Percentiles rank a stretch among this genome's conserved stretches.
Evolutionary conservation across 805 yeast species (phyloP).

Genomic region (Metschnikowia kofuensis): DNA sequence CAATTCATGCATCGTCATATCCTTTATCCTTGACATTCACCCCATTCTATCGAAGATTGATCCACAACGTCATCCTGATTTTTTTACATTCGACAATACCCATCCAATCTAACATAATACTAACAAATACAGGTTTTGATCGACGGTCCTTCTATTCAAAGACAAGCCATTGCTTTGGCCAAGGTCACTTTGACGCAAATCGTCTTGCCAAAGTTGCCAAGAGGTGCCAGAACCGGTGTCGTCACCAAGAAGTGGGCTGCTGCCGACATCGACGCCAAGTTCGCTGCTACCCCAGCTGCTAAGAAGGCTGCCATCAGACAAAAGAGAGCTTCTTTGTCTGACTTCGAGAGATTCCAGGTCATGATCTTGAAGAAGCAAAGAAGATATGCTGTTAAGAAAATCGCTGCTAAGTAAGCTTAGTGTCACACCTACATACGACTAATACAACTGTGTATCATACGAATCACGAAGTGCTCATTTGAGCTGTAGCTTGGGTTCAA

Average conservation of each 20-base stretch:
- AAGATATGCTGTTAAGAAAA: conserved; percentile 91
- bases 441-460: conserved; percentile 22
- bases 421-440: conserved; percentile 20
- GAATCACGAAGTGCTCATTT: conserved; percentile 1
- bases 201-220: conserved; percentile 81
- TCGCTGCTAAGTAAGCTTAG: conserved; percentile 77
- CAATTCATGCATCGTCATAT: no score
- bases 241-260: conserved; percentile 93
- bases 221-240: conserved; percentile 86
- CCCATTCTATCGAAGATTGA: no score
- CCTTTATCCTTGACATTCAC: no score
- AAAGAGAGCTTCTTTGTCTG: conserved; percentile 89
- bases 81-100: neutral
- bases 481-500: no score
- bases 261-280: conserved; percentile 82
- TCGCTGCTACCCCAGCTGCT: conserved; percentile 96
- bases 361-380: conserved; percentile 96
- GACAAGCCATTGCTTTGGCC: conserved; percentile 88
- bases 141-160: conserved; percentile 94
- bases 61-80: no score
- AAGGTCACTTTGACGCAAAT: conserved; percentile 91
- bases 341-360: conserved; percentile 99
- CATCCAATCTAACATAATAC: conserved; percentile 13
- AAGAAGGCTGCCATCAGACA: conserved; percentile 95
- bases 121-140: conserved; percentile 65